Base-by-base conservation (phyloP, 108 stramenopile genomes). In the Pseudonitzschia multiseries region DNA sequence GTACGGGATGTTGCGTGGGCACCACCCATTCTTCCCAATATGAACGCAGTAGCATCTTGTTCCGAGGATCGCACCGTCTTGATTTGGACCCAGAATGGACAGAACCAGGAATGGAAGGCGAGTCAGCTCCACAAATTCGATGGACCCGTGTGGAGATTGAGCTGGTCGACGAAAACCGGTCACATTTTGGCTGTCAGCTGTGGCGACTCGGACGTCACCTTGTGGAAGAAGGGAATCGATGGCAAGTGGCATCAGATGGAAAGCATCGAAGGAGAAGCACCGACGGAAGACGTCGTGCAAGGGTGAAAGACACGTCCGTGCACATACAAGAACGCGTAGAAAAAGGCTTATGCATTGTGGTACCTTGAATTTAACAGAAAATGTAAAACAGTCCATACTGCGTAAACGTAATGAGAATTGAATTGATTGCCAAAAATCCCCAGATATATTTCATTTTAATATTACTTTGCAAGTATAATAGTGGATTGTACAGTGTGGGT, bases 1-100 rank as follows among this genome's bases (percentile, higher is more conserved):
- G 98, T 98, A 31, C 84, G 98, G 26, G 99, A 99, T 86, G 99
- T 99, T 57, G 98, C 98, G 18, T 99, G 96, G 96, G 95, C 96
- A 17, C 99, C 99, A 0, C 74, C 69, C 2, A 79, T 83, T 63
- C 57, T 97, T 59, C 98, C 97, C n/a, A 89, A 89, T 70, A 80
- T 87, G 50, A 89, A 89, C 76, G 73, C 93, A 15, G 83, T 99
- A 15, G 98, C 98, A 27, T 92, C 92, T 28, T 97, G 97, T 78
- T 90, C 93, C 48, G 99, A 99, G 79, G 97, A 99, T 78, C 77
- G 89, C 20, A 86, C 83, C 15, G 97, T 96, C n/a, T 72, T 95
- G 71, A 90, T 99, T 79, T 99, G 99, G 99, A 93, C 90, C 44
- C 93, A 92, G 80, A 71, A 57, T 31, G 77, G 74, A 27, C 73